Conservation (phyloP, 106 monocot genomes). For the Alisma plantagoaquatica region DNA sequence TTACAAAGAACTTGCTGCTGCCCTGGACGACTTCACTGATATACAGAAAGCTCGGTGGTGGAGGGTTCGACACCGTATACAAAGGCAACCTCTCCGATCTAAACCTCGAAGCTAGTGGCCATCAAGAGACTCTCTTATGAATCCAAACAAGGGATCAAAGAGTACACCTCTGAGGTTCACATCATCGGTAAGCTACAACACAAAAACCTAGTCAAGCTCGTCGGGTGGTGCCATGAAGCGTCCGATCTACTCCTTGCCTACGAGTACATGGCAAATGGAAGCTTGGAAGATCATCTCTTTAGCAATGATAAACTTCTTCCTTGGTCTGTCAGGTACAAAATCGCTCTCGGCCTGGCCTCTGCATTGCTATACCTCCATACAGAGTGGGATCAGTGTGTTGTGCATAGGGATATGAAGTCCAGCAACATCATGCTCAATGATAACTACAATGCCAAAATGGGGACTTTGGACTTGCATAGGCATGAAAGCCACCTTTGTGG, state of each 20-base stretch:
- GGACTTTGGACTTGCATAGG: no score
- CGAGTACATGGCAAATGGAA: no score
- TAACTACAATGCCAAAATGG: no score
- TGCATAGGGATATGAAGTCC: no score
- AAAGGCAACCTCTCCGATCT: background rate
- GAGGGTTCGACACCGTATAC: conserved; percentile 18
- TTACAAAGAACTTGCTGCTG: background rate
- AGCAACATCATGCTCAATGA: no score
- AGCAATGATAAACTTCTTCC: background rate
- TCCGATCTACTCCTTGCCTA: conserved; percentile 12
- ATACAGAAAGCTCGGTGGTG: no score
- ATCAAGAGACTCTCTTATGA: conserved; percentile 9
- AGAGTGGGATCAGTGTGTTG: no score
- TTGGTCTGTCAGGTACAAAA: conserved; percentile 3
- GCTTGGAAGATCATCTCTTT: conserved; percentile 10
- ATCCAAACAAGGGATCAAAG: conserved; percentile 13
- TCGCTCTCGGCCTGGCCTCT: no score
- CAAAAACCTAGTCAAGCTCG: conserved; percentile 13
- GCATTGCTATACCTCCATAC: no score
- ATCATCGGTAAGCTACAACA: conserved; percentile 12
- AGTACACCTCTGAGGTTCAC: conserved; percentile 10
- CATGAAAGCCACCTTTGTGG: no score
- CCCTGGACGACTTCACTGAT: conserved; percentile 9
- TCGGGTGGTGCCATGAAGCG: conserved; percentile 17
- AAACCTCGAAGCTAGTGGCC: conserved; percentile 4